These are phyloP conservation scores for Boletus pseudopeckii DNA, from an alignment of 768 basidiomycete genomes.

Conservation along the genomic window DNA sequence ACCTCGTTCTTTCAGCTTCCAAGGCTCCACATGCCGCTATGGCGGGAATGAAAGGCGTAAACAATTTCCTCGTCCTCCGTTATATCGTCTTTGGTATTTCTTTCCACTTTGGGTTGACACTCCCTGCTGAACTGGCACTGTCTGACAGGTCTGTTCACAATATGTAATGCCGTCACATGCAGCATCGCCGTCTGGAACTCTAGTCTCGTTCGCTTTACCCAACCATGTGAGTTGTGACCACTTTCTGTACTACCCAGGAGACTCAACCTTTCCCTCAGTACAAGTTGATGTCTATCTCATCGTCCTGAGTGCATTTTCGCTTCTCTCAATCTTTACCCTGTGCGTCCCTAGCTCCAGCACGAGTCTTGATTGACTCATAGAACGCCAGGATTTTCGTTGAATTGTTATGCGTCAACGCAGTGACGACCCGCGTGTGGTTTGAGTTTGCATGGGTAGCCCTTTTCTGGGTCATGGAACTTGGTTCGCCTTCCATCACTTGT, in stretches of 20 bases:
- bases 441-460: constrained; percentile 60
- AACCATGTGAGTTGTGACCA: constrained; percentile 38
- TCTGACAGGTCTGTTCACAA: constrained; percentile 50
- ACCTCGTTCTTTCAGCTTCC: constrained; percentile 12
- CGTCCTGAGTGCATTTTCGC: constrained; percentile 55
- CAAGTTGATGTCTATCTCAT: constrained; percentile 59
- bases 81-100: constrained; percentile 57
- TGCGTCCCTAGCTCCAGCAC: constrained; percentile 30
- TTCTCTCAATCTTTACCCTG: constrained; percentile 58
- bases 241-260: too few species aligned
- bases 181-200: constrained; percentile 70
- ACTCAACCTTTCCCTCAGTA: constrained; percentile 28
- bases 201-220: constrained; percentile 41
- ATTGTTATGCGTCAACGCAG: constrained; percentile 45
- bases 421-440: constrained; percentile 67
- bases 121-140: constrained; percentile 1
- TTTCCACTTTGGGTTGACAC: background rate
- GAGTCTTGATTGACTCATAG: background rate
- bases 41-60: constrained; percentile 38
- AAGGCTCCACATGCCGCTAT: constrained; percentile 28
- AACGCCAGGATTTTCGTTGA: constrained; percentile 54
- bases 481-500: constrained; percentile 36
- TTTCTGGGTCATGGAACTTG: constrained; percentile 57
- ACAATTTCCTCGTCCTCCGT: constrained; percentile 47
- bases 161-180: constrained; percentile 63